Evolutionary conservation across 306 rosid genomes (phyloP).

Genomic region (Prunus fruticosa): DNA sequence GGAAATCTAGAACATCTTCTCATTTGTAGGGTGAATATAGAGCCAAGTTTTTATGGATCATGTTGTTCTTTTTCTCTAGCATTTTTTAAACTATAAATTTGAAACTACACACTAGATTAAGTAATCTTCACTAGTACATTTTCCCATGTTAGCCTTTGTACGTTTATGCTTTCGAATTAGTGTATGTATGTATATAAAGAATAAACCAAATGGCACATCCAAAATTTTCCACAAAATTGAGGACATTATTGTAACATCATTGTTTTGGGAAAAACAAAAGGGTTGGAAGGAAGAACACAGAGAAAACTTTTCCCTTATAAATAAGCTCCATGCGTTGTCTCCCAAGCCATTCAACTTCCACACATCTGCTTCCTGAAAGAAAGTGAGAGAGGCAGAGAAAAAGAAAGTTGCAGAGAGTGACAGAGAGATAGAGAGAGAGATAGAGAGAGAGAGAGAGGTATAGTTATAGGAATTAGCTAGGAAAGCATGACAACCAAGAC

Average conservation of each 20-base stretch:
- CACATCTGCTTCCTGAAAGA: slow-evolving; percentile 14
- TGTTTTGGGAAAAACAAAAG: not conserved
- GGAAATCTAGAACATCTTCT: too few relatives aligned
- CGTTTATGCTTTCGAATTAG: too few relatives aligned
- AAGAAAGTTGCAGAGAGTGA: slow-evolving; percentile 11
- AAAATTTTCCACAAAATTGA: not conserved
- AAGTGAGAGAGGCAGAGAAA: slow-evolving; percentile 13
- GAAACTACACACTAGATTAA: too few relatives aligned
- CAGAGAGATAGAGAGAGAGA: not conserved
- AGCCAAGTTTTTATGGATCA: not conserved
- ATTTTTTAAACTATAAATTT: not conserved
- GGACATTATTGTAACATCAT: slow-evolving; percentile 29
- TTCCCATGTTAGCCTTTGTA: too few relatives aligned
- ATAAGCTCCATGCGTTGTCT: slow-evolving; percentile 29
- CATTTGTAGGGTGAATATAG: too few relatives aligned
- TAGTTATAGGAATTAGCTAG: not conserved
- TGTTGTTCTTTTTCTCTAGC: not conserved
- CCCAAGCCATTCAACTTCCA: slow-evolving; percentile 40
- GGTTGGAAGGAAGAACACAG: slow-evolving; percentile 8
- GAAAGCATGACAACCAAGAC: slow-evolving; percentile 1
- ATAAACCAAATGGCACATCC: not conserved
- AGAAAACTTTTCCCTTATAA: slow-evolving; percentile 44
- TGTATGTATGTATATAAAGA: too few relatives aligned
- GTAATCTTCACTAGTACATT: too few relatives aligned
- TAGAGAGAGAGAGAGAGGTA: too few relatives aligned